These are phyloP conservation scores for Calonectria henricotiae DNA, from an alignment of 2,329 filamentous ascomycete species.

Conservation along the genomic window DNA sequence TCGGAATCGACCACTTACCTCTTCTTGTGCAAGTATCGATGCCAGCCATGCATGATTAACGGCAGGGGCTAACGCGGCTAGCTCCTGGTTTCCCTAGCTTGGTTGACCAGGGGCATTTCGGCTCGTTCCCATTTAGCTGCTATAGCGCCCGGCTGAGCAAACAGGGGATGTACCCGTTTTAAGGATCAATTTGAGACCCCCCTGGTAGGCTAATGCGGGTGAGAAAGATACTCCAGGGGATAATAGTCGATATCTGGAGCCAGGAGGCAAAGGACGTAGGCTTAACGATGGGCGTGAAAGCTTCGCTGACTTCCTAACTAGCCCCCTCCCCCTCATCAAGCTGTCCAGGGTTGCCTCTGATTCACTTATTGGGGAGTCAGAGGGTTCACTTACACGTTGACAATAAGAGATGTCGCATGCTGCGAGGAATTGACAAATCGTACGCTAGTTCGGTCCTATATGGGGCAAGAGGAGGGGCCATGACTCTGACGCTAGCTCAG, in stretches of 20 bases:
- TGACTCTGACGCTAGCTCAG: background rate
- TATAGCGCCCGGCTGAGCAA: background rate
- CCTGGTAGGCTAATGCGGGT: background rate
- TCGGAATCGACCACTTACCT: background rate
- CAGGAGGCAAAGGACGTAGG: background rate
- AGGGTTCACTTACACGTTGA: background rate
- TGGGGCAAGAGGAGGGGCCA: background rate
- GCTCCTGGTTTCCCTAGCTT: background rate
- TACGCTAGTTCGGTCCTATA: background rate
- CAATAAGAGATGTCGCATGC: background rate
- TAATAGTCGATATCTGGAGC: background rate
- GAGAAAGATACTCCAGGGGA: background rate
- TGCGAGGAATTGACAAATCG: background rate
- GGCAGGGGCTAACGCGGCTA: conserved; percentile 4
- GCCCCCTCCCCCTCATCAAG: too few species aligned
- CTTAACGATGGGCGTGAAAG: background rate
- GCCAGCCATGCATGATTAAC: background rate
- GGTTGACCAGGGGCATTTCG: background rate
- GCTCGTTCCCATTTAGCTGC: background rate
- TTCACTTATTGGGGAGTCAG: background rate
- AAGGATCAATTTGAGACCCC: background rate
- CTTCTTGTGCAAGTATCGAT: background rate
- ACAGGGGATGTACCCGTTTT: background rate
- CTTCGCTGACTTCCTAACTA: background rate
- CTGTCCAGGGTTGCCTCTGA: too few species aligned